Conservation (phyloP, 768 basidiomycete genomes). For the Coprinopsis strossmayeri region DNA sequence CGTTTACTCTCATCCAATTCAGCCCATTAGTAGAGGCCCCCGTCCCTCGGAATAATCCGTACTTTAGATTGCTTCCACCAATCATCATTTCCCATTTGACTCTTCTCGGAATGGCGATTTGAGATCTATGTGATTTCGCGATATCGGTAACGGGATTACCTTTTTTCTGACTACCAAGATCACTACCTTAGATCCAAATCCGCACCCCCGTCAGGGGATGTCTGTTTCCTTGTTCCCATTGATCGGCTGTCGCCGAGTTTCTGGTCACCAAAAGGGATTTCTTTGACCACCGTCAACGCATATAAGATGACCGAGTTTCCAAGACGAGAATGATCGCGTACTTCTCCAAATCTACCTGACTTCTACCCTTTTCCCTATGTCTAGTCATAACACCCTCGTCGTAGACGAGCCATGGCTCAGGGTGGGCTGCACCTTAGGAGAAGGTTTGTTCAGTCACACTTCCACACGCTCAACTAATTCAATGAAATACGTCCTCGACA, state of each 20-base stretch:
- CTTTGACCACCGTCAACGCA: not conserved
- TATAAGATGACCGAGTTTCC: not conserved
- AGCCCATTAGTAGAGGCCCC: slow-evolving; percentile 40
- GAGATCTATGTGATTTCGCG: slow-evolving; percentile 9
- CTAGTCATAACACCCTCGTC: slow-evolving; percentile 25
- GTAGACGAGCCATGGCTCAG: slow-evolving; percentile 42
- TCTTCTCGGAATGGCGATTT: slow-evolving; percentile 21
- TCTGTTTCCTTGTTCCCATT: not conserved
- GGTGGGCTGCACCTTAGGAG: slow-evolving; percentile 51
- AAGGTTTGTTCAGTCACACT: slow-evolving; percentile 36
- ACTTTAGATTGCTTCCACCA: slow-evolving; percentile 31
- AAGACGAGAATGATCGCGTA: not conserved
- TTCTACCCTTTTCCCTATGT: slow-evolving; percentile 2
- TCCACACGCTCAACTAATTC: not conserved
- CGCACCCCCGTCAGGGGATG: not conserved
- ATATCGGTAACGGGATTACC: slow-evolving; percentile 20
- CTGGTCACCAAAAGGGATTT: not conserved
- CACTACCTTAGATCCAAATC: slow-evolving; percentile 10
- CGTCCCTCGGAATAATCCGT: slow-evolving; percentile 27
- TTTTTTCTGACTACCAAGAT: slow-evolving; percentile 6
- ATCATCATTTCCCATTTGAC: slow-evolving; percentile 24
- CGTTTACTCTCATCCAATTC: slow-evolving; percentile 16
- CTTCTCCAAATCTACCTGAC: not conserved
- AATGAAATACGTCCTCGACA: slow-evolving; percentile 18
- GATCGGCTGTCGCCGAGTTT: not conserved